Evolutionary conservation across 768 basidiomycete species (phyloP).

Genomic region (Cystofilobasidium macerans): DNA sequence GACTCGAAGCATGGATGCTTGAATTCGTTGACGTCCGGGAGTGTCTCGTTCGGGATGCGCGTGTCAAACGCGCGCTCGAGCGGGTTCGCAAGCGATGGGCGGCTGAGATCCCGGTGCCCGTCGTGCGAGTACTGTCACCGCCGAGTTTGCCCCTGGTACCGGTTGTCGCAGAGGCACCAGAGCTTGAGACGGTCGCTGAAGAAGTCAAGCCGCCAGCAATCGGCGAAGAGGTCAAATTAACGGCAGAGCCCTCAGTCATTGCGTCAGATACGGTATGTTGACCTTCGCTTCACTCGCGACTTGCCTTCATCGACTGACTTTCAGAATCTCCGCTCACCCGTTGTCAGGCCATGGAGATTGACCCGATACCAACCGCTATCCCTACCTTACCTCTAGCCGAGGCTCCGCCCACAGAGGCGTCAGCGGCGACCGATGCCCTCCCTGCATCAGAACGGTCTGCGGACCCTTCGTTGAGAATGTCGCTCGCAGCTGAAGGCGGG

Average conservation of each 20-base stretch:
- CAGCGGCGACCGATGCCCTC: too few species aligned
- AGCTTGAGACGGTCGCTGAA: background rate
- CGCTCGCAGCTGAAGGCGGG: too few species aligned
- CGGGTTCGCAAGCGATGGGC: background rate
- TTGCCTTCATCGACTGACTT: background rate
- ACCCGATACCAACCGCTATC: background rate
- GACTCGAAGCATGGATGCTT: constrained; percentile 23
- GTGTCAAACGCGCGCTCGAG: background rate
- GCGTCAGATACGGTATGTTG: too few species aligned
- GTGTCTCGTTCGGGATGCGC: constrained; percentile 16
- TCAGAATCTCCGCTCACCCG: background rate
- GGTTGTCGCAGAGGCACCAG: background rate
- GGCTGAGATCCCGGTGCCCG: background rate
- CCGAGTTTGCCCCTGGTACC: background rate
- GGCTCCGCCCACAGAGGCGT: too few species aligned
- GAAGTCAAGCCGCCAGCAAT: too few species aligned
- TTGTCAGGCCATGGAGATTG: constrained; percentile 1
- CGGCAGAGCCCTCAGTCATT: too few species aligned
- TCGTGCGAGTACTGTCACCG: background rate
- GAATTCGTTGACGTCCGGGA: constrained; percentile 19
- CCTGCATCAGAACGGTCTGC: too few species aligned
- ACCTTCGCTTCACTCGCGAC: too few species aligned
- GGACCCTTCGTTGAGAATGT: too few species aligned
- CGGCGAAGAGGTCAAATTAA: too few species aligned
- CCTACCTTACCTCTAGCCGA: too few species aligned